A percentile compares a stretch with the other conserved stretches of the same genome.
Evolutionary conservation across 2,329 filamentous ascomycete genomes (phyloP).

Genomic region (Fusarium falciforme): DNA sequence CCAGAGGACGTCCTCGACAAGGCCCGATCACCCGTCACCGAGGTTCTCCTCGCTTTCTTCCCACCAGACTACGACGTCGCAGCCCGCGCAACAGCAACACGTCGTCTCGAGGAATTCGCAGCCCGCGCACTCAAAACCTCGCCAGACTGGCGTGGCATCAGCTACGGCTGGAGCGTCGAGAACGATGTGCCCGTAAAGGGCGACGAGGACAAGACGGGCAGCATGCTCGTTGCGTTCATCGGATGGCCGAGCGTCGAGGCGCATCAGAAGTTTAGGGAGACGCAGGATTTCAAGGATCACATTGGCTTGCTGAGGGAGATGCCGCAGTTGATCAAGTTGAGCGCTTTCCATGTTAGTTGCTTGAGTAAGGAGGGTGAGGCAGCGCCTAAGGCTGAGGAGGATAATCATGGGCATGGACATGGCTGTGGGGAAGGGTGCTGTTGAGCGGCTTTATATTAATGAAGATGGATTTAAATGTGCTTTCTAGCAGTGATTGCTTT

Average conservation of each 20-base stretch:
- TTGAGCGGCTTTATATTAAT: not conserved
- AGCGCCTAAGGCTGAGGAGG: slow-evolving; percentile 8
- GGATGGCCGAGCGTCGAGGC: slow-evolving; percentile 54
- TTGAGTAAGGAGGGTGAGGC: slow-evolving; percentile 24
- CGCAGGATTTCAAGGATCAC: slow-evolving; percentile 49
- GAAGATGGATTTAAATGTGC: not conserved
- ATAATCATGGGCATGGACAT: slow-evolving; percentile 31
- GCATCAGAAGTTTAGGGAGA: slow-evolving; percentile 51
- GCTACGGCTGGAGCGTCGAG: slow-evolving; percentile 49
- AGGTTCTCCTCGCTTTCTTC: slow-evolving; percentile 38
- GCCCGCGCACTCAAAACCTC: slow-evolving; percentile 30
- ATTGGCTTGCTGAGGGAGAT: slow-evolving; percentile 40
- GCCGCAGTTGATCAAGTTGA: slow-evolving; percentile 37
- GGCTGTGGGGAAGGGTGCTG: slow-evolving; percentile 28
- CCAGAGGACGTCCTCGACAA: slow-evolving; percentile 37
- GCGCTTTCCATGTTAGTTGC: slow-evolving; percentile 38
- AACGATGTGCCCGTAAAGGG: slow-evolving; percentile 46
- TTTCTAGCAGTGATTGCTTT: not conserved
- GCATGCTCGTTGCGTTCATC: slow-evolving; percentile 44
- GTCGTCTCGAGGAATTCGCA: slow-evolving; percentile 31
- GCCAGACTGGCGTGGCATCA: slow-evolving; percentile 37
- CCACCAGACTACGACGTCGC: slow-evolving; percentile 33
- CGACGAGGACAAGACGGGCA: slow-evolving; percentile 42
- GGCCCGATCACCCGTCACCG: slow-evolving; percentile 34
- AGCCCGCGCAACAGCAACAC: slow-evolving; percentile 31